Conservation (phyloP, 306 rosid genomes). For the Arachis hypogaea region DNA sequence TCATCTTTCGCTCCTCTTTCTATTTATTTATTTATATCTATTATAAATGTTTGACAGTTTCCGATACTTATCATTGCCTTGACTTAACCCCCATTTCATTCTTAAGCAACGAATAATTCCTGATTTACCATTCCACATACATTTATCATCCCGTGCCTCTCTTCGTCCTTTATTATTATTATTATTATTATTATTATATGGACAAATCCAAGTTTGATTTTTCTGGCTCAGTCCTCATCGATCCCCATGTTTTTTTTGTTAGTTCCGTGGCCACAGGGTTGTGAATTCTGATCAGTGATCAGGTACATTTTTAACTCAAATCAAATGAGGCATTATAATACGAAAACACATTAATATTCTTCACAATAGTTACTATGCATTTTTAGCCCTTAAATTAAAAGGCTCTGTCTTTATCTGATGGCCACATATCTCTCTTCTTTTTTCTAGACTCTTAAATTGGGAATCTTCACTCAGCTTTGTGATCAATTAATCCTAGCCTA, state of each 20-base stretch:
- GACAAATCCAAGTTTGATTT: neutral
- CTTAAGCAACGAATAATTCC: conserved; percentile 33
- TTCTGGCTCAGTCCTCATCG: conserved; percentile 47
- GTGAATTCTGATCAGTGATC: neutral
- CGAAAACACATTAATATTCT: too few species aligned
- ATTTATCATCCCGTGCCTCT: neutral
- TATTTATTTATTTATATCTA: neutral
- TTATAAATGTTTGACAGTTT: neutral
- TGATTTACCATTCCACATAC: neutral
- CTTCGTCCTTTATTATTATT: neutral
- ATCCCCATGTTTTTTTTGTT: conserved; percentile 1
- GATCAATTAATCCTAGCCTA: conserved; percentile 47
- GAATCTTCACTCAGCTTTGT: conserved; percentile 45
- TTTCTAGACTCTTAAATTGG: conserved; percentile 26
- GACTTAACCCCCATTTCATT: conserved; percentile 2
- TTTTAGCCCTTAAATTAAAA: conserved; percentile 32
- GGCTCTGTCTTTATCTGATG: conserved; percentile 51
- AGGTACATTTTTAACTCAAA: neutral
- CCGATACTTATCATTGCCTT: conserved; percentile 2
- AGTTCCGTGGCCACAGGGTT: neutral
- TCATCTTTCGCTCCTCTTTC: neutral
- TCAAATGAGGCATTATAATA: neutral
- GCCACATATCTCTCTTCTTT: neutral
- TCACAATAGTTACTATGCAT: conserved; percentile 9
- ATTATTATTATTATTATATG: neutral